Evolutionary conservation across 495 filamentous ascomycete species (phyloP), one percentile per base, ranked within the genome.

Genomic region (Penicillium desertorum): DNA sequence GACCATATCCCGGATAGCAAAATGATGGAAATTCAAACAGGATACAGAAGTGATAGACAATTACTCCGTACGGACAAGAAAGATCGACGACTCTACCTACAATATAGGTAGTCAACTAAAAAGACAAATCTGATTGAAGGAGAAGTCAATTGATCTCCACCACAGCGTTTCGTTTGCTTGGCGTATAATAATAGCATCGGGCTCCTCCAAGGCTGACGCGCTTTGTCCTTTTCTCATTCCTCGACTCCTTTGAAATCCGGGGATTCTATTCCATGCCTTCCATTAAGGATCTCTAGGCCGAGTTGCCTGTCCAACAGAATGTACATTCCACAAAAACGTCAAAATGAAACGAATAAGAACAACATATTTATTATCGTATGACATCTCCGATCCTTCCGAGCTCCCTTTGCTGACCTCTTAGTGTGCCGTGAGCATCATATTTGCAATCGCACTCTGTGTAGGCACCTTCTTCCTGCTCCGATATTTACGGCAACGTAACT

Each of bases 391-490:
- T 5, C 25, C 7, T 19, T 22, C 29, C 41, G 14, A 7, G 10
- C 25, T 42, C 29, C 39, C 10, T 22, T 22, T 52, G 12, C 60
- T 65, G 41, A 65, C 54, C 29, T 29, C 11, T 9, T 56, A 75
- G 72, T 58, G 60, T 54, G 71, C 72, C n/a, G 73, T 69, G 14
- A 60, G 65, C 27, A 59, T 79, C 32, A 67, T 74, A 39, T 68
- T 75, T 50, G 36, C 74, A 20, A 37, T 79, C n/a, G 70, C 72
- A n/a, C 42, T 65, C n/a, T 59, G 77, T 22, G 45, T 79, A 29
- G 57, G 81, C 55, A 23, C 67, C 45, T 83, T 77, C 64, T 73
- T 81, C 48, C 55, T 76, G 30, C 64, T 81, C 22, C 79, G 82
- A 4, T 66, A 71, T 52, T 64, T 83, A 39, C 82, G 81, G 34